Percentiles rank a stretch among this genome's conserved stretches.
These are phyloP conservation scores for Didymella lethalis DNA, from an alignment of 2,329 filamentous ascomycete species.

Conservation along the genomic window DNA sequence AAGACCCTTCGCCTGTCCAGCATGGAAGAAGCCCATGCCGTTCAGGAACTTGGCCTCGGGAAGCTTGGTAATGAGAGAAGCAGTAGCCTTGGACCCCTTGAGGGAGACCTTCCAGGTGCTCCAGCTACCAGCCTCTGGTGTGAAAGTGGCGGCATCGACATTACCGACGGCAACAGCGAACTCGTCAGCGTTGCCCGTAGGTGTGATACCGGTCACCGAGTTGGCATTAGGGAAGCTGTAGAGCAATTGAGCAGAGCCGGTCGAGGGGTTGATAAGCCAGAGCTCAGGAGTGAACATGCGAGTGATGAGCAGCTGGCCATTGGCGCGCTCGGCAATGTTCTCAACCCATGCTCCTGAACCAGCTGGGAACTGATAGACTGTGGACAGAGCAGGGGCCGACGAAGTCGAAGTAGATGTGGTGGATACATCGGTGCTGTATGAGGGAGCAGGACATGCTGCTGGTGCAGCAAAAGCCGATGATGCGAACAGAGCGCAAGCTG, in stretches of 20 bases:
- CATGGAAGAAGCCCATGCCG: slow-evolving; percentile 14
- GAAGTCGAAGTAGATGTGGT: background rate
- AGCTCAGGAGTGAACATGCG: slow-evolving; percentile 23
- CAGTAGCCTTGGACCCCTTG: slow-evolving; percentile 6
- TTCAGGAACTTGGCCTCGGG: slow-evolving; percentile 20
- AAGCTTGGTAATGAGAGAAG: slow-evolving; percentile 17
- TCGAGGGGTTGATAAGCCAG: slow-evolving; percentile 17
- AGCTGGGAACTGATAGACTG: slow-evolving; percentile 16
- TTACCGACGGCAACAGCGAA: slow-evolving; percentile 24
- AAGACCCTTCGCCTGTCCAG: slow-evolving; percentile 16
- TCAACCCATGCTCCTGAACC: slow-evolving; percentile 21
- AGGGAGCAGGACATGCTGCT: slow-evolving; percentile 9
- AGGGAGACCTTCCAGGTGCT: slow-evolving; percentile 20
- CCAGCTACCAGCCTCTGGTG: slow-evolving; percentile 19
- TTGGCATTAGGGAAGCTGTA: slow-evolving; percentile 20
- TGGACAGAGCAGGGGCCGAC: slow-evolving; percentile 9
- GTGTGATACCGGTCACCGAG: slow-evolving; percentile 20
- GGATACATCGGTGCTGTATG: background rate
- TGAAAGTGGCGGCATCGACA: slow-evolving; percentile 19
- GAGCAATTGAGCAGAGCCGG: slow-evolving; percentile 14
- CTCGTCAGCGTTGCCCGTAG: slow-evolving; percentile 18
- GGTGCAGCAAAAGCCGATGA: slow-evolving; percentile 9
- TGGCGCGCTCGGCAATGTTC: slow-evolving; percentile 21
- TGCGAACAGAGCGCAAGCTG: slow-evolving; percentile 16
- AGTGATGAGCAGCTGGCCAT: slow-evolving; percentile 21